Base-by-base conservation (phyloP, 208 protist genomes). In the Phytomonas serpens region DNA sequence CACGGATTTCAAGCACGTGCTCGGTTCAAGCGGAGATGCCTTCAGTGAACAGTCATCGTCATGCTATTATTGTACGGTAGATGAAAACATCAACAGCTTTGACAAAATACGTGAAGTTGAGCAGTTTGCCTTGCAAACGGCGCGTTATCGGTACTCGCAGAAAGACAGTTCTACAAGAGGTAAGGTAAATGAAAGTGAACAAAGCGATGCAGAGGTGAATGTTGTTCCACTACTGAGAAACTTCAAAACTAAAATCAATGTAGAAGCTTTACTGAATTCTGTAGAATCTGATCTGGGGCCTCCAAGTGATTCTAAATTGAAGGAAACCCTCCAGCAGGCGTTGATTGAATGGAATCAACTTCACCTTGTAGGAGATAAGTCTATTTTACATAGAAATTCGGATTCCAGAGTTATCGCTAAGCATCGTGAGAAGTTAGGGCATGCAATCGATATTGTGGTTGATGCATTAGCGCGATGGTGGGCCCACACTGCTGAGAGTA, bases 21-120 rank as follows among this genome's bases (percentile, higher is more conserved):
- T 23, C 9, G 13, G 14, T 2, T 47, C 40, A 2, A 47, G 40
- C 14, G 9, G 40, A 19, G 40, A 47, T 47, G 40, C 40, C 9
- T 47, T 47, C 7, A 47, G 40, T 47, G 40, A 19, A 11, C 40
- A 47, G 9, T 19, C 40, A 11, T 47, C 40, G 40, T 47, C 40
- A 47, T 47, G 40, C 9, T 47, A 47, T 47, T 90, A 83, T 68
- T 74, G 69, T 65, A 66, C 62, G 23, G 75, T 87, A 11, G 81
- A 85, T 47, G 76, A 80, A 7, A 90, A 87, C 52, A 73, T 90
- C 57, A 87, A 90, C 74, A 87, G 76, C 51, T 42, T 81, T 10
- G 81, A 83, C 23, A 88, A 88, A 67, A 82, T 88, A 47, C 74
- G 80, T 29, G 70, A 75, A 38, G 76, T 76, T 33, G 80, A 86